phyloP scores from a whole-genome alignment of 148 eudicot genomes.

The Camellia japonica region DNA sequence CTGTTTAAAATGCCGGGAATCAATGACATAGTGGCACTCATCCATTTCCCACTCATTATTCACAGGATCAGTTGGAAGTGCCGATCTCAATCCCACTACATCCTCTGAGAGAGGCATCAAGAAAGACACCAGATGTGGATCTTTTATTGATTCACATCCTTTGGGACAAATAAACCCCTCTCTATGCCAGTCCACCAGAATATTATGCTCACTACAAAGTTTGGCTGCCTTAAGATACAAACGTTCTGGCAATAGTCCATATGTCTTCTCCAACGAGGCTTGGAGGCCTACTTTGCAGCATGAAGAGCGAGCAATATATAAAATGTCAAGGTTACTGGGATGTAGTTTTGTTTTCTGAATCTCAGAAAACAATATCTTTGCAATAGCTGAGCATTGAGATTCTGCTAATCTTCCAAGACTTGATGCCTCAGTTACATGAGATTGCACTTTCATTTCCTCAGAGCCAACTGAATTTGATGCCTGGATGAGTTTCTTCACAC shows the following conservation, averaged over 20 bases:
- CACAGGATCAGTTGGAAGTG: conserved; percentile 23
- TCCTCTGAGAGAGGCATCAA: conserved; percentile 32
- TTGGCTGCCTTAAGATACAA: conserved; percentile 91
- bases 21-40: conserved; percentile 79
- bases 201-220: conserved; percentile 83
- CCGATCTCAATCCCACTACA: conserved; percentile 15
- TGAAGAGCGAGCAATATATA: conserved; percentile 63
- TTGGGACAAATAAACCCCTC: conserved; percentile 68
- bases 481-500: conserved; percentile 68
- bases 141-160: conserved; percentile 56
- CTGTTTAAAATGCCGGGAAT: conserved; percentile 55
- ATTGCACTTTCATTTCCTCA: conserved; percentile 35
- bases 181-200: conserved; percentile 71
- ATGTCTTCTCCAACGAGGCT: conserved; percentile 64
- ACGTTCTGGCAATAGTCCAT: conserved; percentile 76
- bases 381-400: conserved; percentile 74
- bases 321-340: conserved; percentile 69
- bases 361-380: conserved; percentile 62
- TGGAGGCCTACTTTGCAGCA: conserved; percentile 79
- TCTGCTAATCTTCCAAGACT: conserved; percentile 66
- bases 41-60: conserved; percentile 73
- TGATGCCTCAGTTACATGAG: conserved; percentile 44
- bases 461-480: conserved; percentile 40
- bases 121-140: conserved; percentile 26
- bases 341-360: conserved; percentile 72